Conservation (phyloP, 371 early-diverging fungal species). For the Paraphysoderma sedebokerense region DNA sequence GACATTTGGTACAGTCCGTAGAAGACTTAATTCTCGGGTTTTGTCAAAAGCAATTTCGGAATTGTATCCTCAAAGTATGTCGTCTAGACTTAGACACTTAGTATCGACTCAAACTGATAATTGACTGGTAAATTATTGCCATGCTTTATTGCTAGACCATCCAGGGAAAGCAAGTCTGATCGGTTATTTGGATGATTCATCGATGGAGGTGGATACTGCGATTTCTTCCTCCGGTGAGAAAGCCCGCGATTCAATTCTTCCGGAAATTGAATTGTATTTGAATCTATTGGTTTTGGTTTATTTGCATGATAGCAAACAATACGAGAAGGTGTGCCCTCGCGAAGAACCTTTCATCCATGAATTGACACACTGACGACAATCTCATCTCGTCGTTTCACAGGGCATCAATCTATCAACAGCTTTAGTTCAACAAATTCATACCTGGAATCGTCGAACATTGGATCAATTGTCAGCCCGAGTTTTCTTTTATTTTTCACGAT, state of each 20-base stretch:
- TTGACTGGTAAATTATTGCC: too few species aligned
- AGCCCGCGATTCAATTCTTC: too few species aligned
- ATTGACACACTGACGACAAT: neutral
- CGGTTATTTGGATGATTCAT: neutral
- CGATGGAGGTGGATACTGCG: constrained; percentile 26
- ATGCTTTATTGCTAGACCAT: neutral
- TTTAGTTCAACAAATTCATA: constrained; percentile 36
- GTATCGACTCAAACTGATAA: too few species aligned
- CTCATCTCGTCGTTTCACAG: constrained; percentile 14
- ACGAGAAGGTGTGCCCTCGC: constrained; percentile 33
- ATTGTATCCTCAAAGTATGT: constrained; percentile 39
- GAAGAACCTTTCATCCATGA: neutral
- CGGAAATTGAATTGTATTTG: constrained; percentile 76
- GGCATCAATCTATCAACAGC: constrained; percentile 45
- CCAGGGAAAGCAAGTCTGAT: neutral
- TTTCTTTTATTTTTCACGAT: constrained; percentile 81
- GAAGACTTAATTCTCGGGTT: constrained; percentile 46
- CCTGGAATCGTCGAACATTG: constrained; percentile 67
- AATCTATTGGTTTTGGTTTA: constrained; percentile 57
- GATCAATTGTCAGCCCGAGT: constrained; percentile 78
- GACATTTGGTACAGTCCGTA: constrained; percentile 55
- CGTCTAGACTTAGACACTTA: neutral
- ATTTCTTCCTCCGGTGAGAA: constrained; percentile 3
- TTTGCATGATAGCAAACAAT: constrained; percentile 57
- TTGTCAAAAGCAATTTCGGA: constrained; percentile 41